Base-by-base conservation (phyloP, 495 filamentous ascomycete species). In the Penicillium alfredii region DNA sequence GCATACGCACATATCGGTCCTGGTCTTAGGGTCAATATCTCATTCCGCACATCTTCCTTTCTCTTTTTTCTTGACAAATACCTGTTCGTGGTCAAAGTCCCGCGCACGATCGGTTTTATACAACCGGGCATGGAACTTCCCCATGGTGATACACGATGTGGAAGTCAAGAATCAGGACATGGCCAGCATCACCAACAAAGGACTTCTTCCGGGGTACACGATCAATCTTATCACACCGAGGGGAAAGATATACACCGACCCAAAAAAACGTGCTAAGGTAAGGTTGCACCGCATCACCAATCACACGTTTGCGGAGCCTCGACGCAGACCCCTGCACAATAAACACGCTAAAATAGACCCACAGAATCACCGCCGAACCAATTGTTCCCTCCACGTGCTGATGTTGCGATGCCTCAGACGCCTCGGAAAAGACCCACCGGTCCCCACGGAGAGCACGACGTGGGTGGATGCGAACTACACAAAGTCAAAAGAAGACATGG, bases 31-130 rank as follows among this genome's bases (percentile, higher is more conserved):
- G 18, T 38, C 1, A n/a, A 4, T n/a, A n/a, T n/a, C n/a, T n/a
- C n/a, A n/a, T n/a, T n/a, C n/a, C n/a, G n/a, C 20, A 35, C 18
- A 8, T 27, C 11, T 8, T 31, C 15, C 14, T 40, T 33, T 4
- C 6, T 18, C 30, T 30, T 17, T 4, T 17, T 21, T 3, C 2
- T 12, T 15, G 5, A 15, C 13, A 27, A 38, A 11, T 42, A 70
- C 66, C 55, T 67, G 62, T 47, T 71, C 67, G 55, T 71, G 67
- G 36, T 69, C 67, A 30, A 71, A 71, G 27, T 71, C 67, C 41
- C 64, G 54, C 35, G 67, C 67, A 28, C 67, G 66, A 39, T 71
- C 67, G 42, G 67, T 71, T 34, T 69, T 69, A 34, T 71, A 71
- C 37, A 69, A 48, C 44, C 62, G 44, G 18, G 51, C 45, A 33